Base-by-base conservation (phyloP, 148 eudicot species). In the Persicaria maculosa region DNA sequence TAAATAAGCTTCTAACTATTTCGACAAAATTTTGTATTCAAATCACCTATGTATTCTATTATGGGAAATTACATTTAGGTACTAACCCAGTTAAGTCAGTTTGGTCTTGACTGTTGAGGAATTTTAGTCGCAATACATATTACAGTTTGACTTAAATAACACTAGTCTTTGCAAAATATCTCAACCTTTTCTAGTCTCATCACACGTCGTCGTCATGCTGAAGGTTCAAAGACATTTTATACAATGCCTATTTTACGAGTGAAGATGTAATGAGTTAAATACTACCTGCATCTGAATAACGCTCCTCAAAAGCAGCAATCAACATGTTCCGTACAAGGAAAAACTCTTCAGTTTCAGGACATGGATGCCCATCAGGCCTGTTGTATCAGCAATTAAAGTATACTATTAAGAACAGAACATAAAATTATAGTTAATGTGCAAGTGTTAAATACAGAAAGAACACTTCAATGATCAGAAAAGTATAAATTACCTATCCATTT, bases 221-320 rank as follows among this genome's bases (percentile, higher is more conserved):
- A 47, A 61, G 47, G 57, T 2, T 22, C 20, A 46, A 46, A 9
- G 5, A 67, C 47, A 31, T 22, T 22, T 22, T 22, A 22, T 22
- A 22, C 25, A 22, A 22, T 22, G 25, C 1, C 25, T 22, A 22
- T 22, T 22, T 22, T 22, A 22, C 31, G 6, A 11, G 6, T 68
- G 9, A 31, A 22, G 6, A 68, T 22, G 7, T 68, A 22, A 7
- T 43, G 11, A 7, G 43, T 43, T 68, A 43, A 25, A 14, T 61
- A 47, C 70, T 83, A 93, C 98, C 98, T 79, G 98, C 98, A 82
- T 93, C 98, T 74, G 68, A 79, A 83, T 93, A 91, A 11, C 98
- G 92, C 65, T 88, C 98, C 79, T 93, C 97, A 65, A 85, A 84
- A 61, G 88, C 95, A 68, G 97, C 98, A 81, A 86, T 81, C 85